These are phyloP conservation scores for Populus alba DNA, from an alignment of 345 rosid genomes.

Conservation along the genomic window DNA sequence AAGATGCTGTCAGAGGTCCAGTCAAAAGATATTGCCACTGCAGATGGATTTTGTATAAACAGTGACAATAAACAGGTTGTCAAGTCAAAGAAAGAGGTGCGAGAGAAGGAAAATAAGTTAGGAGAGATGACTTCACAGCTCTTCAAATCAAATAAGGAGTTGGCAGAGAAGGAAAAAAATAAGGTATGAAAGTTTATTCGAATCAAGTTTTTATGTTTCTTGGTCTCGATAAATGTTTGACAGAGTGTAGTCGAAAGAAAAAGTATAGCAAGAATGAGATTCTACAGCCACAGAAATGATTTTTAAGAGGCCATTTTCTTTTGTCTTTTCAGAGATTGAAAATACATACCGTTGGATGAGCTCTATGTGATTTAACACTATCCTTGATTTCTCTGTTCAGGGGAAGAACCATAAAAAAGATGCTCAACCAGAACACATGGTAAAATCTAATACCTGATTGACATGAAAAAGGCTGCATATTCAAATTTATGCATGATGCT, in stretches of 20 bases:
- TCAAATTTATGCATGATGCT: not conserved
- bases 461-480: not conserved
- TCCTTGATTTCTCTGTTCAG: constrained; percentile 1
- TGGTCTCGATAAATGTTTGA: not conserved
- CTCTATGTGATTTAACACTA: not conserved
- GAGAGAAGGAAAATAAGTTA: constrained; percentile 44
- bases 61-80: constrained; percentile 28
- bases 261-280: not conserved
- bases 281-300: not conserved
- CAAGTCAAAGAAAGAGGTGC: constrained; percentile 32
- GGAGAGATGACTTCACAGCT: constrained; percentile 14
- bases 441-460: not conserved
- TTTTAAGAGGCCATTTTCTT: not conserved
- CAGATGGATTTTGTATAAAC: constrained; percentile 12
- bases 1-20: constrained; percentile 24
- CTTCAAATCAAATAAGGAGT: constrained; percentile 29
- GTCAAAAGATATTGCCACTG: constrained; percentile 11
- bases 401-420: constrained; percentile 8
- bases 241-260: not conserved
- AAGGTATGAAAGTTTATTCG: constrained; percentile 29
- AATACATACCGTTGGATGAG: not conserved
- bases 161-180: constrained; percentile 33
- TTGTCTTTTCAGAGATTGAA: not conserved
- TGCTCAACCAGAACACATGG: not conserved
- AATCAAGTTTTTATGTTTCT: not conserved